These are phyloP conservation scores for Haberlea rhodopensis DNA, from an alignment of 257 asterid species.

Conservation along the genomic window DNA sequence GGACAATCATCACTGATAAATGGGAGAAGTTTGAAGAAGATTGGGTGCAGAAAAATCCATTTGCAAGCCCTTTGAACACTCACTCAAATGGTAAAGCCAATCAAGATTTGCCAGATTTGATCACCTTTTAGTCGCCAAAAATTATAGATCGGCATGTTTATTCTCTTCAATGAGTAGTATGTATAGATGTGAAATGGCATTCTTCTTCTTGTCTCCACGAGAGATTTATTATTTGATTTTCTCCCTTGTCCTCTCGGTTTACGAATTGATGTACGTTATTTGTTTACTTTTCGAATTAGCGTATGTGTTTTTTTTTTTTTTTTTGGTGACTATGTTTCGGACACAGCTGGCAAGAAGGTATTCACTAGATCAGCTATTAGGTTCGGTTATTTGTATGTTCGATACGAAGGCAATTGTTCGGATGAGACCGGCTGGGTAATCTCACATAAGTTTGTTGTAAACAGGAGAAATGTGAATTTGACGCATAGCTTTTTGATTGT, in stretches of 20 bases:
- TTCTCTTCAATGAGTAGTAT: background rate
- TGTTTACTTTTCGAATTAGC: too few species aligned
- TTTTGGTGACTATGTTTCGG: too few species aligned
- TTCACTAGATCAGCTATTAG: too few species aligned
- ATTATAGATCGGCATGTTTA: background rate
- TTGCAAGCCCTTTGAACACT: conserved; percentile 15
- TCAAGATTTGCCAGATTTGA: conserved; percentile 43
- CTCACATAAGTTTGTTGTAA: too few species aligned
- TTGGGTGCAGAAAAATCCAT: conserved; percentile 22
- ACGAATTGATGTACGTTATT: background rate
- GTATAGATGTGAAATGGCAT: background rate
- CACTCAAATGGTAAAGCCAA: background rate
- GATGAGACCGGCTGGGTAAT: too few species aligned
- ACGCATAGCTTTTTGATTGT: too few species aligned
- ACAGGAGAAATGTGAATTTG: too few species aligned
- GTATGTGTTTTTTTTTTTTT: too few species aligned
- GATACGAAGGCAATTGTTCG: too few species aligned
- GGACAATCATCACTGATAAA: conserved; percentile 42
- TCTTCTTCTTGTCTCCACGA: background rate
- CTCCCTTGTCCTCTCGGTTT: background rate
- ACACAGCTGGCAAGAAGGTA: too few species aligned
- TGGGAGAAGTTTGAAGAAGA: conserved; percentile 61
- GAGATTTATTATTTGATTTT: background rate
- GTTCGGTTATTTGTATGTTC: too few species aligned
- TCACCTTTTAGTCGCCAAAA: conserved; percentile 29